phyloP scores from a whole-genome alignment of 2,329 filamentous ascomycete species.

The Parastagonospora nodorum region DNA sequence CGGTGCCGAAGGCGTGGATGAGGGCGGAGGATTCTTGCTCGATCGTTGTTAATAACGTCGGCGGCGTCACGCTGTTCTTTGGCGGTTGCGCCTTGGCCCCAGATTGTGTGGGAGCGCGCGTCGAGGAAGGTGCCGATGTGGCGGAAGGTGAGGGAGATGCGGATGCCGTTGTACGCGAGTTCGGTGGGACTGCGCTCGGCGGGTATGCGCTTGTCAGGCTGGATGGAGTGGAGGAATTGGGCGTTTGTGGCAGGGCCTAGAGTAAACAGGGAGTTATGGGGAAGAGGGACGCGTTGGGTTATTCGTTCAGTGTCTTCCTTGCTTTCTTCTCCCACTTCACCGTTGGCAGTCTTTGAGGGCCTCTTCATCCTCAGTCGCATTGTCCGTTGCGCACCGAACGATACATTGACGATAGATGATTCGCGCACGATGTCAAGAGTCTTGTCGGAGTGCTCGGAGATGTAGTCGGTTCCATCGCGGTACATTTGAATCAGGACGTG shows the following conservation, averaged over 20 bases:
- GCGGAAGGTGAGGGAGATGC: conserved; percentile 92
- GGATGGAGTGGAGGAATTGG: conserved; percentile 91
- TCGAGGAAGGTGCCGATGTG: conserved; percentile 85
- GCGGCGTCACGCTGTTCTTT: conserved; percentile 68
- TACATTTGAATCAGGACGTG: conserved; percentile 94
- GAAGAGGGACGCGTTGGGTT: conserved; percentile 72
- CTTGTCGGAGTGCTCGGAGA: conserved; percentile 97
- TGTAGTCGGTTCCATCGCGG: conserved; percentile 85
- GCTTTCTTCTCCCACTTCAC: conserved; percentile 21
- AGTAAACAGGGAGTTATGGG: conserved; percentile 86
- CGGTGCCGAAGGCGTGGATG: conserved; percentile 78
- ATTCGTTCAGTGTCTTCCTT: conserved; percentile 50
- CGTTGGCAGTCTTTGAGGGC: conserved; percentile 11
- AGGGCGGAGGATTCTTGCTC: conserved; percentile 67
- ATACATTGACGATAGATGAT: conserved; percentile 89
- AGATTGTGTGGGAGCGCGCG: conserved; percentile 69
- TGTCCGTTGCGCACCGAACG: conserved; percentile 85
- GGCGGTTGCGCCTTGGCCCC: conserved; percentile 84
- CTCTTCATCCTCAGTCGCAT: conserved; percentile 91
- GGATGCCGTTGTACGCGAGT: conserved; percentile 71
- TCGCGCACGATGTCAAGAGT: conserved; percentile 84
- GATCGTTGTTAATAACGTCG: conserved; percentile 71
- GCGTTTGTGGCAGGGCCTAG: conserved; percentile 82
- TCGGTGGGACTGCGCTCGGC: conserved; percentile 73
- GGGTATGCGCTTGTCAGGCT: conserved; percentile 76